These are phyloP conservation scores for Tarenaya hassleriana DNA, from an alignment of 345 rosid genomes.

Conservation along the genomic window DNA sequence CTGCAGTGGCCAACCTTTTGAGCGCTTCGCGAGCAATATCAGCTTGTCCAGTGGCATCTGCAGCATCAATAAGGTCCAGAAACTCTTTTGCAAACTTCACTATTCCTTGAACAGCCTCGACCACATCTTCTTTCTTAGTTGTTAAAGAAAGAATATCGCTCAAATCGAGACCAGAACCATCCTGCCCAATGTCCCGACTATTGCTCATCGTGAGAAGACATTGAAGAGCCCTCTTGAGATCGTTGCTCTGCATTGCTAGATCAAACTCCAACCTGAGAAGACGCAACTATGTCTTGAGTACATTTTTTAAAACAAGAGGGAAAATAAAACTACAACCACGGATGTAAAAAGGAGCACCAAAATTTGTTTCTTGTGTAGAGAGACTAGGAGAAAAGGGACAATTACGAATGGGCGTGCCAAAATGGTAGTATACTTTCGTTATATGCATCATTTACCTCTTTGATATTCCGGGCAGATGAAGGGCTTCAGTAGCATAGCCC, in stretches of 20 bases:
- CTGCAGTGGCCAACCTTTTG: constrained; percentile 91
- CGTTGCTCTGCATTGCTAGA: constrained; percentile 95
- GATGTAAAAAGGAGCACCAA: constrained; percentile 3
- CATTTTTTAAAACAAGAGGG: neutral
- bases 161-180: constrained; percentile 62
- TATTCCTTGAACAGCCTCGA: constrained; percentile 92
- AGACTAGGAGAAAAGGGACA: neutral
- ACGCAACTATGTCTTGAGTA: constrained; percentile 8
- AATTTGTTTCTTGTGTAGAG: constrained; percentile 2
- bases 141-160: constrained; percentile 78
- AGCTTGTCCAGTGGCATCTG: constrained; percentile 93
- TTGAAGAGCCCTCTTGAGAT: constrained; percentile 97
- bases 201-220: constrained; percentile 96
- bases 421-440: neutral
- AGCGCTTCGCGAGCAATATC: constrained; percentile 95
- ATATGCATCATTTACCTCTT: constrained; percentile 52
- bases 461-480: constrained; percentile 98
- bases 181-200: constrained; percentile 89
- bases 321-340: neutral
- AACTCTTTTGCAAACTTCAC: constrained; percentile 89
- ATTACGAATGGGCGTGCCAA: constrained; percentile 14
- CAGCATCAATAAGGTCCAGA: constrained; percentile 96
- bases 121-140: constrained; percentile 80
- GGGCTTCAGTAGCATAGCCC: constrained; percentile 99
- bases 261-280: constrained; percentile 85